Evolutionary conservation across 441 rosid genomes (phyloP).

Genomic region (Corymbia citriodora): DNA sequence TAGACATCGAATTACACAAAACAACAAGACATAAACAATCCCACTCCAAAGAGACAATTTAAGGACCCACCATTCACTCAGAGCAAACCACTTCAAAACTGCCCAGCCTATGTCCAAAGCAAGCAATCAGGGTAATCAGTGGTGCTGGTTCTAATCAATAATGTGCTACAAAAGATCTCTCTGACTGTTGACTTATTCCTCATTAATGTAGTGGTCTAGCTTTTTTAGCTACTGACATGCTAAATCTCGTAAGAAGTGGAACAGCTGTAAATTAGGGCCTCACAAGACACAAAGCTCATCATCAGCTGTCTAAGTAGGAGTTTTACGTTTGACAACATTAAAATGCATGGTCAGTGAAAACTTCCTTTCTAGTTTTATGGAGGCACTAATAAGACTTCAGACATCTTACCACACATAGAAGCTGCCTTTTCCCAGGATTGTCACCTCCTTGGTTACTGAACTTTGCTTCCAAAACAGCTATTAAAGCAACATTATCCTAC

Average conservation of each 20-base stretch:
- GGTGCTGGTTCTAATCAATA: neutral
- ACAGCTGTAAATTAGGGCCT: neutral
- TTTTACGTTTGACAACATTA: neutral
- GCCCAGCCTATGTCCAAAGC: neutral
- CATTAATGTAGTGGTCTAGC: neutral
- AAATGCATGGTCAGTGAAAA: neutral
- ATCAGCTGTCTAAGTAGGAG: neutral
- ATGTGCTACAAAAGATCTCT: neutral
- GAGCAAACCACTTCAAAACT: neutral
- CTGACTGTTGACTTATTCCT: neutral
- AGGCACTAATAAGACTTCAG: neutral
- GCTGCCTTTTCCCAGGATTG: conserved; percentile 13
- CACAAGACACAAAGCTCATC: neutral
- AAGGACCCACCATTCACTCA: neutral
- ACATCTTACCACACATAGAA: conserved; percentile 15
- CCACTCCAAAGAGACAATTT: neutral
- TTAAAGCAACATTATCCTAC: conserved; percentile 29
- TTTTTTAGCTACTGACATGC: neutral
- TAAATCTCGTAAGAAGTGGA: neutral
- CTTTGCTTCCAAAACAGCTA: conserved; percentile 24
- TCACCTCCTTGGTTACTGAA: conserved; percentile 14
- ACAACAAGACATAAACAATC: neutral
- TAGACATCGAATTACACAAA: neutral
- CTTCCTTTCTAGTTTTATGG: neutral
- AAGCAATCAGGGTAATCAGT: neutral